Percentiles rank a stretch among this genome's conserved stretches.
Conservation (phyloP, 352 stramenopile species). For the Pythium brassicae region DNA sequence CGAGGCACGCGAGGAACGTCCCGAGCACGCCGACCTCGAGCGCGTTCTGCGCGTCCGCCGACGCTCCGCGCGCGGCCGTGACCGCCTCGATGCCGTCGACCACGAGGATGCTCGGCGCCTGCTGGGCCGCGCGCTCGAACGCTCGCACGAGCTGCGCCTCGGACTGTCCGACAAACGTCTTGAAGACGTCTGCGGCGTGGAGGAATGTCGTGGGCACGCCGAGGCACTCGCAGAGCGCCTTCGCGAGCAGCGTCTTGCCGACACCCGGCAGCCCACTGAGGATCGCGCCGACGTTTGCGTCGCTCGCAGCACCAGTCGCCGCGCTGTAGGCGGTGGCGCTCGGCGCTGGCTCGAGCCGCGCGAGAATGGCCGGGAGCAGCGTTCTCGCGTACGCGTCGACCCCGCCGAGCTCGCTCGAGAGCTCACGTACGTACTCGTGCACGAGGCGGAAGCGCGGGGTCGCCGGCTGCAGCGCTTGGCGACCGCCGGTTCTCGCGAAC, state of each 20-base stretch:
- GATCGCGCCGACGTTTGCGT: conserved; percentile 46
- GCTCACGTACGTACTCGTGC: conserved; percentile 22
- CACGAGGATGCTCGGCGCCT: conserved; percentile 66
- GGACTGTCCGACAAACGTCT: conserved; percentile 90
- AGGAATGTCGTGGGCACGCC: conserved; percentile 43
- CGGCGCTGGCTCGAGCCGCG: conserved; percentile 19
- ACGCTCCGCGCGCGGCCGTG: conserved; percentile 48
- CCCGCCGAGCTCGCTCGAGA: conserved; percentile 35
- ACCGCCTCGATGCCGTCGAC: conserved; percentile 92
- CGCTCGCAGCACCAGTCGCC: neutral
- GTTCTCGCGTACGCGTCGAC: conserved; percentile 27
- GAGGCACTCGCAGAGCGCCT: conserved; percentile 32
- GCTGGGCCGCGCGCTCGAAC: conserved; percentile 46
- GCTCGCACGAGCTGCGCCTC: conserved; percentile 62
- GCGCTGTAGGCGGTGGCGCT: too few relatives aligned
- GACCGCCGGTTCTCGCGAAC: conserved; percentile 12
- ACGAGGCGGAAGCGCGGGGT: conserved; percentile 19
- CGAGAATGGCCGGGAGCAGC: conserved; percentile 36
- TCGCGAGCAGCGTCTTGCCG: conserved; percentile 64
- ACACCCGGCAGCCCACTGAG: conserved; percentile 65
- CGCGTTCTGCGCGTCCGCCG: conserved; percentile 51
- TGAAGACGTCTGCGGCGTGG: conserved; percentile 92
- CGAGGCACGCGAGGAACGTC: conserved; percentile 81
- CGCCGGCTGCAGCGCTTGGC: neutral
- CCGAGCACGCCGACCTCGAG: conserved; percentile 78